Evolutionary conservation across 345 rosid genomes (phyloP).

Genomic region (Raphanus raphanistrum): DNA sequence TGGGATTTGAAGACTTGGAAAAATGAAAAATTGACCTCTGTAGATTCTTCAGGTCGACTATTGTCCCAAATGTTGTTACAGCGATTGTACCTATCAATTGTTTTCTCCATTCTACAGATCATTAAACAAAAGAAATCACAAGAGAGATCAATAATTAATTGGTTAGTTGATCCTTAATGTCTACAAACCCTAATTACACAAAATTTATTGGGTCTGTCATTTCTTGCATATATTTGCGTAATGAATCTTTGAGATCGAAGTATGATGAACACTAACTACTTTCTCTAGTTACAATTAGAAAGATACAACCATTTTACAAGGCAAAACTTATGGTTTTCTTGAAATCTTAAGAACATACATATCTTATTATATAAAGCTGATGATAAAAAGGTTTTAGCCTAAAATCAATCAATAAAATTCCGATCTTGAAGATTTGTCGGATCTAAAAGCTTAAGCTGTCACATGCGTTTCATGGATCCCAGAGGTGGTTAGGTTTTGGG

Average conservation of each 20-base stretch:
- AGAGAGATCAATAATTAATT: conserved; percentile 1
- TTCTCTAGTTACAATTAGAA: neutral
- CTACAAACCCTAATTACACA: conserved; percentile 30
- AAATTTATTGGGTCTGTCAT: neutral
- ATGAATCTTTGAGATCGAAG: neutral
- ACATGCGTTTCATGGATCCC: neutral
- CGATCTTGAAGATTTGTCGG: neutral
- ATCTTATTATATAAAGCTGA: neutral
- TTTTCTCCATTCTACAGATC: conserved; percentile 46
- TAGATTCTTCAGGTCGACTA: conserved; percentile 49
- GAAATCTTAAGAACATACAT: neutral
- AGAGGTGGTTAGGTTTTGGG: neutral
- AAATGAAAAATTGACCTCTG: conserved; percentile 47
- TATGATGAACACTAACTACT: conserved; percentile 7
- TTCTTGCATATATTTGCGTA: neutral
- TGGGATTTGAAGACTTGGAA: conserved; percentile 52
- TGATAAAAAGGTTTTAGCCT: neutral
- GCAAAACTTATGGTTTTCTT: neutral
- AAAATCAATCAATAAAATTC: neutral
- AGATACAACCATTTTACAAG: neutral
- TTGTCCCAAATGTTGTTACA: conserved; percentile 55
- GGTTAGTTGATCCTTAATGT: conserved; percentile 18
- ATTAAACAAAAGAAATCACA: neutral
- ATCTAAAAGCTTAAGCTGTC: neutral
- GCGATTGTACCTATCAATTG: conserved; percentile 67